Evolutionary conservation across 306 rosid species (phyloP).

Genomic region (Fagus sylvatica): DNA sequence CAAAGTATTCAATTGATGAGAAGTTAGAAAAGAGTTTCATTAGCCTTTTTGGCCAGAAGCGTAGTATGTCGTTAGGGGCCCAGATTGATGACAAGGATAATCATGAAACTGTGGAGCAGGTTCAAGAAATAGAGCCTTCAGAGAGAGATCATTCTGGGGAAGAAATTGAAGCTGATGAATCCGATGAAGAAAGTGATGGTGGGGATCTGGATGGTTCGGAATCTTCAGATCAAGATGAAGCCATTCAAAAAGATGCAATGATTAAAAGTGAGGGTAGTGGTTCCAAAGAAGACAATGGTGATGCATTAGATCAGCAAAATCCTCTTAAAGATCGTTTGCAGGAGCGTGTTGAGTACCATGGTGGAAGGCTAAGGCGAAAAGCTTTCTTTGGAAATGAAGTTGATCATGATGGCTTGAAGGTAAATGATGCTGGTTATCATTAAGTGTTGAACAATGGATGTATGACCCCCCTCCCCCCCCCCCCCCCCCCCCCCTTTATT

Average conservation of each 20-base stretch:
- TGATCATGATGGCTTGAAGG: constrained; percentile 55
- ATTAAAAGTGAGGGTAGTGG: constrained; percentile 21
- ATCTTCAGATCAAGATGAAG: constrained; percentile 55
- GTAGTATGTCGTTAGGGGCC: constrained; percentile 36
- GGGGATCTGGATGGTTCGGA: constrained; percentile 44
- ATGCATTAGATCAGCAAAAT: constrained; percentile 29
- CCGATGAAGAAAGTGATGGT: constrained; percentile 37
- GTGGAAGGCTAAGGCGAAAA: constrained; percentile 77
- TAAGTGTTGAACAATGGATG: background rate
- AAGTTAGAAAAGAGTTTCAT: constrained; percentile 71
- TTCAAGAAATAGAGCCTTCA: constrained; percentile 27
- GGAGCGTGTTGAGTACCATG: constrained; percentile 70
- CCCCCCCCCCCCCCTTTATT: too few species aligned
- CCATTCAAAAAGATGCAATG: constrained; percentile 17
- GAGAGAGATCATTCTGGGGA: constrained; percentile 34
- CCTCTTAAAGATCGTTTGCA: constrained; percentile 38
- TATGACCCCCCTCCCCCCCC: background rate
- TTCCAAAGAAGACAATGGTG: constrained; percentile 41
- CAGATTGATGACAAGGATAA: constrained; percentile 26
- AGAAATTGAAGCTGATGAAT: constrained; percentile 30
- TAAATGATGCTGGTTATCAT: constrained; percentile 27
- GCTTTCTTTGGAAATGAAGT: constrained; percentile 60
- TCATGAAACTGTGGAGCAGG: constrained; percentile 35
- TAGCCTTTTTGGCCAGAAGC: constrained; percentile 53
- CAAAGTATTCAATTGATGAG: constrained; percentile 76